Base-by-base conservation (phyloP, 768 basidiomycete genomes). In the Phallus indusiatus region DNA sequence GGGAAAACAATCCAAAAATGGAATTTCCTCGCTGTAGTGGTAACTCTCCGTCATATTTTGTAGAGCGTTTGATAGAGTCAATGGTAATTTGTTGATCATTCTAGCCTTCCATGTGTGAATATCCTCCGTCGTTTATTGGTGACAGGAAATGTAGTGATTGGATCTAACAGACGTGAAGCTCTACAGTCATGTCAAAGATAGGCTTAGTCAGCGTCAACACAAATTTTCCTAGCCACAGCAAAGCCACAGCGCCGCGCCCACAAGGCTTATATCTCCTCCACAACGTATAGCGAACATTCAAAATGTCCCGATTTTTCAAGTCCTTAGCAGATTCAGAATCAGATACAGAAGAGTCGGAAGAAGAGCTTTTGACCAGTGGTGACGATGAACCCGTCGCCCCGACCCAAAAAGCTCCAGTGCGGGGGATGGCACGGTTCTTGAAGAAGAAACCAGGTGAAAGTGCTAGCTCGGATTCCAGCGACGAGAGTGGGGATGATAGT, bases 291-390 rank as follows among this genome's bases (percentile, higher is more conserved):
- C 12, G 14, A 42, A 42, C 4, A 42, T 42, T 11, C 12, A 69
- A 62, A 56, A 92, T 93, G 89, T 92, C 90, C 62, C 83, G 90
- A 68, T 93, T 94, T 76, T 92, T 93, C 77, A 84, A 87, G 76
- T 81, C 84, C 75, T 88, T 82, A 61, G 86, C 81, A 71, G 88
- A 91, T 70, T 88, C 87, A 54, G 90, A 91, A 67, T 83, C 81
- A 16, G 85, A 86, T 52, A 78, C 82, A 47, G 83, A 84, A 61
- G 79, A 81, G 60, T 72, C 71, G n/a, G 73, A 74, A 42, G 75
- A 76, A 70, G 87, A 90, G 74, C 82, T 85, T 70, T 74, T 79
- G 57, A 82, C 90, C 72, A 82, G 80, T 67, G 84, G 83, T 64
- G 84, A 80, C 54, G 89, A 84, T 56, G 88, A 90, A 60, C 83